Evolutionary conservation across 257 asterid genomes (phyloP).

Genomic region (Nicotiana undulata): DNA sequence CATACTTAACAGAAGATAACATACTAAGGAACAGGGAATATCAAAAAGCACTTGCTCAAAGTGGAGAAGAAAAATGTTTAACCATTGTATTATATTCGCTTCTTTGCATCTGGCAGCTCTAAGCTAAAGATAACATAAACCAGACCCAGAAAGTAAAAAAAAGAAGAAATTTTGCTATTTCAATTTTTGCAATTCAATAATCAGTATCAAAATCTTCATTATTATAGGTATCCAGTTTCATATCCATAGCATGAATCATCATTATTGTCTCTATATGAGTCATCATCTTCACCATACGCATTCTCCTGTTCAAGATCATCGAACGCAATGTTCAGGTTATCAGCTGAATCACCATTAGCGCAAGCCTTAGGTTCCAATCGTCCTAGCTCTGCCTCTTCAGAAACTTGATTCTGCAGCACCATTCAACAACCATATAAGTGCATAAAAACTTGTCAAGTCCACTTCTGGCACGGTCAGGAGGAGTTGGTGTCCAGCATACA

Average conservation of each 20-base stretch:
- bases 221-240: constrained; percentile 15
- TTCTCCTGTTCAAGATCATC: constrained; percentile 10
- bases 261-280: not conserved
- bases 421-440: not conserved
- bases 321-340: not conserved
- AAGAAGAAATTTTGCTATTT: not conserved
- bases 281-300: constrained; percentile 6
- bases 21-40: not conserved
- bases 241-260: constrained; percentile 6
- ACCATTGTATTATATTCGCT: not conserved
- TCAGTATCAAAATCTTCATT: constrained; percentile 9
- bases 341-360: constrained; percentile 12
- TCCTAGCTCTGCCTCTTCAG: constrained; percentile 11
- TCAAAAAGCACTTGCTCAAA: not conserved
- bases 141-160: not conserved
- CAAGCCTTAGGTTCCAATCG: constrained; percentile 3
- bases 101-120: not conserved
- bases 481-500: not conserved
- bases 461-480: not conserved
- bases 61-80: not conserved
- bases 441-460: not conserved
- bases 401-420: constrained; percentile 18
- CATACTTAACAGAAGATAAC: not conserved
- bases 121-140: not conserved
- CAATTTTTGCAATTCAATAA: not conserved